A percentile compares a stretch with the other conserved stretches of the same genome.
Evolutionary conservation across 2,329 filamentous ascomycete genomes (phyloP).

Genomic region (Chaetomiaceae sp.): DNA sequence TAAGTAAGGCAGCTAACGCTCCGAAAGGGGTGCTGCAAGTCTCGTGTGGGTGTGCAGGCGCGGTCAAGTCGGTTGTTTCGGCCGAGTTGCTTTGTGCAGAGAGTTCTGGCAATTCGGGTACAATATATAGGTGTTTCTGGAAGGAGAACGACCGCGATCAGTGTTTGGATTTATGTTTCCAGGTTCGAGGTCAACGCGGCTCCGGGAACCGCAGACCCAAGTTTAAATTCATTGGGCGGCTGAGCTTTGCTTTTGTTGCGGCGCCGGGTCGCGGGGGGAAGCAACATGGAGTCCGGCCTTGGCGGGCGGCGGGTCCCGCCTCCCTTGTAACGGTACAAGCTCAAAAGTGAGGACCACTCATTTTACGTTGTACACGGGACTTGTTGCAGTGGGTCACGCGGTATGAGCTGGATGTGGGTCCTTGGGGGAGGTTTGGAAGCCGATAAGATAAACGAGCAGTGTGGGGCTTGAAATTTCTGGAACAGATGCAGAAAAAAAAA

Average conservation of each 20-base stretch:
- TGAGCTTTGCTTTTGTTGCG: conserved; percentile 9
- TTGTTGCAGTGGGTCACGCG: not conserved
- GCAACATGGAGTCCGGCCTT: no score
- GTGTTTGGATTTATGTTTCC: conserved; percentile 8
- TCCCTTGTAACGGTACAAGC: no score
- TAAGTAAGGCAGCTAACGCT: not conserved
- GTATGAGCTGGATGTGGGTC: no score
- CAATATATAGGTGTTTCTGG: not conserved
- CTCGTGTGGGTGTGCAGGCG: conserved; percentile 6
- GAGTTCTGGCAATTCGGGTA: not conserved
- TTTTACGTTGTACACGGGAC: no score
- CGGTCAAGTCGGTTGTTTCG: not conserved
- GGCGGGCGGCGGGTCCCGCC: not conserved
- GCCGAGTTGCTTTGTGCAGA: not conserved
- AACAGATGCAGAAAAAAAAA: conserved; percentile 1
- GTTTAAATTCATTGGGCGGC: conserved; percentile 15
- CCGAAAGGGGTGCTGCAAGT: conserved; percentile 2
- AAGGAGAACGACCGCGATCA: not conserved
- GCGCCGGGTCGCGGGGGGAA: not conserved
- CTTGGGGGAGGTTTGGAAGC: no score
- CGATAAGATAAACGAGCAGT: conserved; percentile 21
- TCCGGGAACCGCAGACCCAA: conserved; percentile 5
- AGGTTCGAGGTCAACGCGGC: conserved; percentile 5
- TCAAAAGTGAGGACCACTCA: no score
- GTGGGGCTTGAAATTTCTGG: conserved; percentile 19